Conservation (phyloP, 345 rosid genomes). For the Firmiana major region DNA sequence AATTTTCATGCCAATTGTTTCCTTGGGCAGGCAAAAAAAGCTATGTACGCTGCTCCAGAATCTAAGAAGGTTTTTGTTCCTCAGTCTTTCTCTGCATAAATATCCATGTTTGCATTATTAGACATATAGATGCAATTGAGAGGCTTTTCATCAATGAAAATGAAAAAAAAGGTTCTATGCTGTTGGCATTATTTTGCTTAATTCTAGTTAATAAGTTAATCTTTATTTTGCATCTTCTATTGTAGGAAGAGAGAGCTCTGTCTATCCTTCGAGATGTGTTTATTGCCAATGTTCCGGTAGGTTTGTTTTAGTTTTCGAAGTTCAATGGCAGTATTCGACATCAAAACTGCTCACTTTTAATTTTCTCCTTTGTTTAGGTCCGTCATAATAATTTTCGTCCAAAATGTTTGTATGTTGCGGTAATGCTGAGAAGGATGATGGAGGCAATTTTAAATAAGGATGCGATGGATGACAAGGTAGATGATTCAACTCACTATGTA, state of each 20-base stretch:
- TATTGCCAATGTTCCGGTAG: slow-evolving; percentile 90
- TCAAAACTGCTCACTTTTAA: not conserved
- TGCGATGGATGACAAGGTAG: slow-evolving; percentile 98
- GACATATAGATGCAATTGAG: not conserved
- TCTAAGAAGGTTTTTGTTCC: slow-evolving; percentile 46
- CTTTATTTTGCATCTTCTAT: slow-evolving; percentile 12
- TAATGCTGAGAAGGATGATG: slow-evolving; percentile 91
- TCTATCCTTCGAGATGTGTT: slow-evolving; percentile 64
- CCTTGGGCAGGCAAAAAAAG: slow-evolving; percentile 54
- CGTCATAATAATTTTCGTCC: slow-evolving; percentile 62
- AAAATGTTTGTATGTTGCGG: slow-evolving; percentile 90
- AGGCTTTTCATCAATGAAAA: slow-evolving; percentile 3
- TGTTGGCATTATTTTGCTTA: not conserved
- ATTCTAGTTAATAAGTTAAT: not conserved
- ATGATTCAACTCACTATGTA: not conserved
- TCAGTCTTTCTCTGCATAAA: not conserved
- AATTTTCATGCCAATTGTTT: not conserved
- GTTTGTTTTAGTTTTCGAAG: slow-evolving; percentile 17
- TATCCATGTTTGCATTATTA: not conserved
- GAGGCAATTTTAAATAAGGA: slow-evolving; percentile 93
- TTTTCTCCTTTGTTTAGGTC: slow-evolving; percentile 43
- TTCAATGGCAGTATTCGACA: not conserved
- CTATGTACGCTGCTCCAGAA: slow-evolving; percentile 30
- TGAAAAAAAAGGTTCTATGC: slow-evolving; percentile 14
- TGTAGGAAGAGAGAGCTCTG: slow-evolving; percentile 66